A percentile compares a stretch with the other conserved stretches of the same genome.
Evolutionary conservation across 352 stramenopile species (phyloP).

Genomic region (Globisporangium takayamanum): DNA sequence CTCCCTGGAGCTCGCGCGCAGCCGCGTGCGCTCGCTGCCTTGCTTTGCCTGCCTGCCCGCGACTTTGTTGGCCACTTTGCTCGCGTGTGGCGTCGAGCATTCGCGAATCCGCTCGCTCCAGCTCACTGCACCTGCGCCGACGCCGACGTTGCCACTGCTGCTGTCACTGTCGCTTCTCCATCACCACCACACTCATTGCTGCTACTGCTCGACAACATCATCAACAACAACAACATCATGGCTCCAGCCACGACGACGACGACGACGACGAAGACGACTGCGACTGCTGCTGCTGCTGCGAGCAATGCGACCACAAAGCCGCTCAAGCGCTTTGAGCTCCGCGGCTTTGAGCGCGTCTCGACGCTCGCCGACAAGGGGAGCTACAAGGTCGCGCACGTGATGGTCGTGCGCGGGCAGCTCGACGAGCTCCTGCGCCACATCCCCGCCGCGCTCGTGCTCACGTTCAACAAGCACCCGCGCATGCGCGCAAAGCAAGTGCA

Average conservation of each 20-base stretch:
- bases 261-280: background rate
- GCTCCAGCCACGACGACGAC: too few species aligned
- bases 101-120: background rate
- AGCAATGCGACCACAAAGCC: background rate
- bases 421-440: slow-evolving; percentile 20
- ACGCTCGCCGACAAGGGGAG: slow-evolving; percentile 25
- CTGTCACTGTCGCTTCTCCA: too few species aligned
- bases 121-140: background rate
- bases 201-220: too few species aligned
- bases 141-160: too few species aligned
- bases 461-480: slow-evolving; percentile 40
- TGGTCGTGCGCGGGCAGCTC: slow-evolving; percentile 28
- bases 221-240: too few species aligned
- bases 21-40: too few species aligned
- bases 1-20: too few species aligned
- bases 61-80: too few species aligned
- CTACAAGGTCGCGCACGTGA: slow-evolving; percentile 10
- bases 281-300: background rate
- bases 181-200: too few species aligned
- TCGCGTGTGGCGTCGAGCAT: background rate
- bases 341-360: slow-evolving; percentile 30
- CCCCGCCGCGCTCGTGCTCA: slow-evolving; percentile 19
- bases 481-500: slow-evolving; percentile 33
- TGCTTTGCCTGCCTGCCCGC: too few species aligned
- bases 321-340: slow-evolving; percentile 14